A percentile compares a stretch with the other conserved stretches of the same genome.
Conservation (phyloP, 2,329 filamentous ascomycete species). For the Pseudocercospora macadamiae region DNA sequence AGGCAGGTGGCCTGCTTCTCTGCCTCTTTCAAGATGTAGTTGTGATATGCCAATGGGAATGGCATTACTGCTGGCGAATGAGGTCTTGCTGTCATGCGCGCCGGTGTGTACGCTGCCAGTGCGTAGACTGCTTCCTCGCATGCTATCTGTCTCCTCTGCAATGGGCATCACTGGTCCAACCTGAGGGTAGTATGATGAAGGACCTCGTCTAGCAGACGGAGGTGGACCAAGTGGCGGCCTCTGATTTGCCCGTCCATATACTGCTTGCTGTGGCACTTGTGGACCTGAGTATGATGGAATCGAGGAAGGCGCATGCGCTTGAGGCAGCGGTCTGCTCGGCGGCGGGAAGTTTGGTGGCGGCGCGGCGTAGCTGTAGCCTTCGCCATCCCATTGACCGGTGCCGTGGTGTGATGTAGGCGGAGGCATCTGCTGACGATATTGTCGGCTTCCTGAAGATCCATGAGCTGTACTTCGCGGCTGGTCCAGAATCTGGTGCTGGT, state of each 20-base stretch:
- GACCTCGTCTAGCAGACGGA: constrained; percentile 52
- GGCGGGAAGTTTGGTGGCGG: constrained; percentile 26
- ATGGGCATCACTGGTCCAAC: constrained; percentile 53
- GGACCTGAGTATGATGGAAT: constrained; percentile 21
- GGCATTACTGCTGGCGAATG: constrained; percentile 54
- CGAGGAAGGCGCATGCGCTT: constrained; percentile 4
- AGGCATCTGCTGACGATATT: constrained; percentile 23
- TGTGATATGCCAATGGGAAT: constrained; percentile 48
- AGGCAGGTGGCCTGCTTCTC: constrained; percentile 8
- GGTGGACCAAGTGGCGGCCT: constrained; percentile 51
- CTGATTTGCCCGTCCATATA: constrained; percentile 35
- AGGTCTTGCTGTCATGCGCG: constrained; percentile 38
- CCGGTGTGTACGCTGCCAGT: constrained; percentile 31
- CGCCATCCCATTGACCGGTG: constrained; percentile 35
- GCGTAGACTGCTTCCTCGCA: constrained; percentile 29
- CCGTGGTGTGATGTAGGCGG: constrained; percentile 31
- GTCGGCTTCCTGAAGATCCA: constrained; percentile 18
- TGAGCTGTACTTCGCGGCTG: constrained; percentile 25
- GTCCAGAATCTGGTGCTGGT: constrained; percentile 18
- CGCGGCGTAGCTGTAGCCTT: constrained; percentile 31
- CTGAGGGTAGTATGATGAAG: constrained; percentile 53
- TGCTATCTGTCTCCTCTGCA: constrained; percentile 51
- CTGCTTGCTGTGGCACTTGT: constrained; percentile 37
- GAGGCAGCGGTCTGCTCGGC: constrained; percentile 23
- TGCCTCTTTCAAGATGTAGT: constrained; percentile 42